Base-by-base conservation (phyloP, 73 alveolate species). In the Paramecium biaurelia region DNA sequence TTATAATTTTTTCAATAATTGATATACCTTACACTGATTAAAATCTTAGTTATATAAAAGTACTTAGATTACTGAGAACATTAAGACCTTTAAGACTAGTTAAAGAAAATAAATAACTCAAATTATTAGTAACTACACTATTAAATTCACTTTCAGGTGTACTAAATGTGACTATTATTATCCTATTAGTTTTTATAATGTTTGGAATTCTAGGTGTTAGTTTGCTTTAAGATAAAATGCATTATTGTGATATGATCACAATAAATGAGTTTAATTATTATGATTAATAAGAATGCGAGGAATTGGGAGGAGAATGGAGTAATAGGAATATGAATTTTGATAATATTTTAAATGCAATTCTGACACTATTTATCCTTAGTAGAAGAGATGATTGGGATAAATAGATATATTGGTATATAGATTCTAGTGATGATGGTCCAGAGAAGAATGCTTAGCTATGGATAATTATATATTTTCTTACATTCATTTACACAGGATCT, bases 351-450 rank as follows among this genome's bases (percentile, higher is more conserved):
- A 82, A 85, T n/a, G 96, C 98, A 26, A 92, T 98, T 93, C 58
- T 95, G 14, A 94, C 99, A 49, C 93, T 97, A n/a, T 97, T 96
- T 87, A 95, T 97, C 45, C 86, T 97, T 57, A 86, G 96, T 58
- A 94, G 96, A 41, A 93, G 92, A 23, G 99, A 98, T 92, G 99
- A 98, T 57, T 98, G 99, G 99, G 98, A 99, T 21, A 97, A 94
- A 34, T 76, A 95, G 21, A 97, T 97, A 99, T 90, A 56, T 63
- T 85, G 87, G 43, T 72, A 92, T 38, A 63, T 74, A 20, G 98
- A 95, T 63, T 93, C 97, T 7, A 45, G 72, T 24, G 94, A 79
- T 18, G 37, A 90, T 57, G 94, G 93, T n/a, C 96, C 96, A 20
- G 37, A 41, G 0, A 57, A 67, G 20, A 87, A 93, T 49, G 45